Evolutionary conservation across 1,139 yeast genomes (phyloP).

Genomic region (Spathaspora jeffriesii): DNA sequence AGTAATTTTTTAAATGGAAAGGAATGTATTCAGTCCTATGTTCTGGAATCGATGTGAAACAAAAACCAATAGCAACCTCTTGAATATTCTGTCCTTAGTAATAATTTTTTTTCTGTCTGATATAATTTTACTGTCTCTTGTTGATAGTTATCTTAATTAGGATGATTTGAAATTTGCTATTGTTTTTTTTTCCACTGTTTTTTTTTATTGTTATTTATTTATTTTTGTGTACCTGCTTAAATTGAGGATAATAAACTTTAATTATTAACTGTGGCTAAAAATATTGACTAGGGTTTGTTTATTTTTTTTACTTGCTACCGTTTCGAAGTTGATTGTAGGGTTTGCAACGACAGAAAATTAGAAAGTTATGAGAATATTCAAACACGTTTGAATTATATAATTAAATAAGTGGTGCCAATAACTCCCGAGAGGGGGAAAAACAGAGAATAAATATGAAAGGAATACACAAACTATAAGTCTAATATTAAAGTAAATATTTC

Average conservation of each 20-base stretch:
- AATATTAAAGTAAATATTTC: too few species aligned
- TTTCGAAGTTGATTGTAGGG: not conserved
- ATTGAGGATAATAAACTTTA: not conserved
- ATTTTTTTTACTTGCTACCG: not conserved
- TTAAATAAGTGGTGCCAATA: not conserved
- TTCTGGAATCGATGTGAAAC: not conserved
- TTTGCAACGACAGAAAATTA: not conserved
- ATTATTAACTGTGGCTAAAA: slow-evolving; percentile 1
- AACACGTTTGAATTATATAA: not conserved
- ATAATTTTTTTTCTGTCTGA: not conserved
- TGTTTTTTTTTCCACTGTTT: not conserved
- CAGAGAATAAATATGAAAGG: not conserved
- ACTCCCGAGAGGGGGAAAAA: not conserved
- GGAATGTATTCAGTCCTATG: not conserved
- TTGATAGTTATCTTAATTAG: slow-evolving; percentile 2
- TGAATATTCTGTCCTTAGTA: not conserved
- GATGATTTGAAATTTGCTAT: slow-evolving; percentile 1
- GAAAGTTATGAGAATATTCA: not conserved
- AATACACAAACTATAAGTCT: not conserved
- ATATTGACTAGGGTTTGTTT: not conserved
- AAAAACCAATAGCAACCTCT: not conserved
- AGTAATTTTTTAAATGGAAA: not conserved
- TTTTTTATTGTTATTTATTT: not conserved
- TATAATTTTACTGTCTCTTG: not conserved
- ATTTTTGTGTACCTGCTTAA: not conserved